Evolutionary conservation across 257 asterid genomes (phyloP), one percentile per base, ranked within the genome.

Genomic region (Solanum dulcamara): DNA sequence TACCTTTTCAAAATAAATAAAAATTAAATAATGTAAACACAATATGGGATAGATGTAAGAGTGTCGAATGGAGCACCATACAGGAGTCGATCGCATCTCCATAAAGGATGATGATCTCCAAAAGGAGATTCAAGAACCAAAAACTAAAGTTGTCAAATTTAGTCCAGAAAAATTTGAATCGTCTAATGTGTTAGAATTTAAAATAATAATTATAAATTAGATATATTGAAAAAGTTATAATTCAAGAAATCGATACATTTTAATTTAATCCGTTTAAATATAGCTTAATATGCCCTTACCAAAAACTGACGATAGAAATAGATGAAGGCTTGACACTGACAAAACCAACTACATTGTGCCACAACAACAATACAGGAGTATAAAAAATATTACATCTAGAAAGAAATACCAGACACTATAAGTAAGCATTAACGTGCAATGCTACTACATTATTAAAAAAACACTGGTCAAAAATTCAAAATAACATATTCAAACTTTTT

Each of bases 381-480:
- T 83, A 48, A 64, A 64, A 77, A 71, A 84, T 84, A 50, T 66
- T 33, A 86, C 42, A 66, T 75, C 59, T 60, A 46, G n/a, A 79
- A 57, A 82, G 1, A 46, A 74, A 83, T 38, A 44, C 67, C 93
- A 90, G 94, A 91, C 95, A 85, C 85, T 85, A 86, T 72, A 88
- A 92, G 86, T 93, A 85, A 93, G 88, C 94, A 91, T 90, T 86
- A 91, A 90, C 97, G 91, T 90, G 97, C 89, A 90, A 89, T 92
- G 93, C 92, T 85, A 46, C 90, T 59, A 50, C 81, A 89, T 89
- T 90, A 60, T 81, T 81, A 59, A 59, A 24, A 37, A 90, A 90
- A 85, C 92, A 90, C 89, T 88, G 90, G 89, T 92, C 97, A 87
- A 91, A 60, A 80, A 32, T 80, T 50, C 64, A 51, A 32, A 83